A percentile compares a stretch with the other conserved stretches of the same genome.
Conservation (phyloP, 75 land plant species). For the Cunninghamia lanceolata region DNA sequence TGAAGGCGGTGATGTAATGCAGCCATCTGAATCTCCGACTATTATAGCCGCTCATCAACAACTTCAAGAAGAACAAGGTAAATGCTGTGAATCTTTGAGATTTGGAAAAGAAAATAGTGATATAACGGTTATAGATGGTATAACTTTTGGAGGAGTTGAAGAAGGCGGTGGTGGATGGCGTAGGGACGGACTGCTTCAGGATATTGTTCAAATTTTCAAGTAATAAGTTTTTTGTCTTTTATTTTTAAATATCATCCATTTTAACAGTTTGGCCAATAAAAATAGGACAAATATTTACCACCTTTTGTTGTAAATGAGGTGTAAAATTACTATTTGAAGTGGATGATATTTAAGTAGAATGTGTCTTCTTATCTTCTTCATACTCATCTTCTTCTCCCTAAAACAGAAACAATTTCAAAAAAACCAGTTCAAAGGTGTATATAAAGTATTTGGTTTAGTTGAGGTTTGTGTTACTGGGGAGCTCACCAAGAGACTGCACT, state of each 20-base stretch:
- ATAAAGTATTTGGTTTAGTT: neutral
- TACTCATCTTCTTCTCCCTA: neutral
- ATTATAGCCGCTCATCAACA: too few species aligned
- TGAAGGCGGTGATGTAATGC: neutral
- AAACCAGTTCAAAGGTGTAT: neutral
- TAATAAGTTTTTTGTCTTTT: conserved; percentile 19
- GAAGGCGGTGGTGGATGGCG: neutral
- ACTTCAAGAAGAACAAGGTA: neutral
- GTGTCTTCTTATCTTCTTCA: too few species aligned
- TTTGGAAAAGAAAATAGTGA: neutral
- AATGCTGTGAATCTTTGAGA: neutral
- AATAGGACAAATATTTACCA: too few species aligned
- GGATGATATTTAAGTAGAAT: too few species aligned
- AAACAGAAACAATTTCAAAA: neutral
- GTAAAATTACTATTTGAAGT: too few species aligned
- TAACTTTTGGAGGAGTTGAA: neutral
- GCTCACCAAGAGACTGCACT: neutral
- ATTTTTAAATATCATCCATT: too few species aligned
- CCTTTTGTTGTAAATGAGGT: too few species aligned
- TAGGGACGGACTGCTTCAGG: conserved; percentile 38
- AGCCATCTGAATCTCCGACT: too few species aligned
- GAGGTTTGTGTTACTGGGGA: too few species aligned
- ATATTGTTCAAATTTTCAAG: conserved; percentile 36
- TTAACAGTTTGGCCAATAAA: too few species aligned
- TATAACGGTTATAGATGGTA: neutral